Base-by-base conservation (phyloP, 768 basidiomycete genomes). In the Guyanaporus albipodus region DNA sequence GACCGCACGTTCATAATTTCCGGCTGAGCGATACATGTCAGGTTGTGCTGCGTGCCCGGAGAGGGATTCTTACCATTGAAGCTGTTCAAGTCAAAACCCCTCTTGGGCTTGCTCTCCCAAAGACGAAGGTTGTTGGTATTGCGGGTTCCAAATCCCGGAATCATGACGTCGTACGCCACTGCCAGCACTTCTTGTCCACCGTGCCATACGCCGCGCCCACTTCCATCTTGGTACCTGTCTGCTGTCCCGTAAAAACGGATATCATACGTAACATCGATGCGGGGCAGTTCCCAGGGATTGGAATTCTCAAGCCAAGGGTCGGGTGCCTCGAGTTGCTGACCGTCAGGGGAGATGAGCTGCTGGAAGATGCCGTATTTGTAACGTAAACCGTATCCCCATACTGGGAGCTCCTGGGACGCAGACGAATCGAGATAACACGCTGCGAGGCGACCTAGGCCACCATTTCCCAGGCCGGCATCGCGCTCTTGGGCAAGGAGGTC, bases 341-440 rank as follows among this genome's bases (percentile, higher is more conserved):
- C 90, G 46, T 87, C 82, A 1, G 85, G 85, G 14, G 82, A 85
- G 62, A 97, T 91, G 50, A 92, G 78, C 68, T 88, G 82, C 69
- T 93, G 87, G 79, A 99, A 98, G 71, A 98, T 96, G 44, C 93
- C 93, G 58, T 92, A 94, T 64, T 90, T 83, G 77, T 92, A 95
- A 35, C 93, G 73, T 48, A 96, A 68, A 34, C 93, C 93, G 58
- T 97, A 97, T 36, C 95, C 95, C 92, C 93, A 97, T 19, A 91
- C 79, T 0, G 95, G 95, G 4, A 97, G 77, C 66, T 94, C 85
- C 60, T 91, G 83, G 8, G 87, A 88, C 4, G 94, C 85, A 19
- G 83, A 81, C n/a, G 88, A 91, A 62, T 97, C 94, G 42, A 96
- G 81, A 64, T 97, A 99, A 71, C 96, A 99, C 1, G 96, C 95